phyloP scores from a whole-genome alignment of 257 asterid genomes.

The Primulina huaijiensis region DNA sequence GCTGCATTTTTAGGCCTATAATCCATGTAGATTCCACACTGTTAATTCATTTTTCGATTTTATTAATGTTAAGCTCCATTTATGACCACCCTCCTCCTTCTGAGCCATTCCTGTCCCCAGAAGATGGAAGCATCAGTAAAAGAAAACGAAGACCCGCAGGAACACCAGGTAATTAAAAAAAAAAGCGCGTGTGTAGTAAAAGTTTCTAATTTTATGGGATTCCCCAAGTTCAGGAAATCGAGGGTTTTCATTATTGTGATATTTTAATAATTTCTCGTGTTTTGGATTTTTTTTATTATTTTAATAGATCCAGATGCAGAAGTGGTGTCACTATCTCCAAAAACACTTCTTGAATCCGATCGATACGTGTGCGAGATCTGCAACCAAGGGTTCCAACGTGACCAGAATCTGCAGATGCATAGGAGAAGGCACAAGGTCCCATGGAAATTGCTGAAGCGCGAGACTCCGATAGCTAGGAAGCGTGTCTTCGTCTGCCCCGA shows the following conservation, averaged over 20 bases:
- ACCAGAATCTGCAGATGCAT: slow-evolving; percentile 95
- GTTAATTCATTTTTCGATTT: background rate
- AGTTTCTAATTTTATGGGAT: background rate
- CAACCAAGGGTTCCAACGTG: slow-evolving; percentile 87
- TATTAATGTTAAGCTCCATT: slow-evolving; percentile 38
- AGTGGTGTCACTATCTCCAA: slow-evolving; percentile 78
- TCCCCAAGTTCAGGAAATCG: too few species aligned
- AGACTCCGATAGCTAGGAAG: slow-evolving; percentile 43
- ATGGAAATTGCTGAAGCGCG: slow-evolving; percentile 76
- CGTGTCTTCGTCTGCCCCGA: slow-evolving; percentile 75
- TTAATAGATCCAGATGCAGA: slow-evolving; percentile 87
- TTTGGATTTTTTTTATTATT: background rate
- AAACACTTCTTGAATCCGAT: slow-evolving; percentile 77
- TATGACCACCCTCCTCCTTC: slow-evolving; percentile 43
- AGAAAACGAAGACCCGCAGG: slow-evolving; percentile 82
- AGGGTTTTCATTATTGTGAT: background rate
- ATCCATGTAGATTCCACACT: slow-evolving; percentile 28
- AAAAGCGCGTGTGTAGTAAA: too few species aligned
- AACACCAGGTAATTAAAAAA: slow-evolving; percentile 58
- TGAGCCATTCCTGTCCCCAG: slow-evolving; percentile 44
- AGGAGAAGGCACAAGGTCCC: slow-evolving; percentile 85
- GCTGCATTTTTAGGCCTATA: slow-evolving; percentile 27
- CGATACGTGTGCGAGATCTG: slow-evolving; percentile 96
- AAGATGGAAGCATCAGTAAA: slow-evolving; percentile 38
- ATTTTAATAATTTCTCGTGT: background rate